Conservation (phyloP, 2,329 filamentous ascomycete genomes). For the Microdochium paspali region DNA sequence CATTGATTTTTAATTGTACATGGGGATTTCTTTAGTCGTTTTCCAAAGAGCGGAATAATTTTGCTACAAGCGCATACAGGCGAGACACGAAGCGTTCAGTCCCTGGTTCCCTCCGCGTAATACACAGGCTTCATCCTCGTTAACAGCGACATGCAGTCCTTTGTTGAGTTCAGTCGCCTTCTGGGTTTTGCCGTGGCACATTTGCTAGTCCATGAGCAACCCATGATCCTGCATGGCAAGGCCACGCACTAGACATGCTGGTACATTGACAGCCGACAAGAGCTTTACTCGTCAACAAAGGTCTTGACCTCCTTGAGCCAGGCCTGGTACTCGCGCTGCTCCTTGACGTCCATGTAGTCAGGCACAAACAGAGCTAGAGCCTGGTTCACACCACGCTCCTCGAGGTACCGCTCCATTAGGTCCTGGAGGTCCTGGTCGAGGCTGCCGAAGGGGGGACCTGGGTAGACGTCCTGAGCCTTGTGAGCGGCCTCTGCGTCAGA, state of each 20-base stretch:
- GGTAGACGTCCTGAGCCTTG: constrained; percentile 69
- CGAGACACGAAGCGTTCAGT: not conserved
- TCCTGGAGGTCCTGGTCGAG: constrained; percentile 94
- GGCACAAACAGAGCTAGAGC: constrained; percentile 83
- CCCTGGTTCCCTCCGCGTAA: not conserved
- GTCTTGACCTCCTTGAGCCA: constrained; percentile 85
- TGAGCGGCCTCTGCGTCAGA: constrained; percentile 69
- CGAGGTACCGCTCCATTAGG: constrained; percentile 84
- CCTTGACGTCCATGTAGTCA: constrained; percentile 96
- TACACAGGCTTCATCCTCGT: not conserved
- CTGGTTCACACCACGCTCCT: constrained; percentile 86
- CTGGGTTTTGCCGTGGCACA: no score
- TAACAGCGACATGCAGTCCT: no score
- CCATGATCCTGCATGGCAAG: no score
- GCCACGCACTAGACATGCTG: no score
- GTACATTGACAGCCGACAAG: no score
- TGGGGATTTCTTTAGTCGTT: not conserved
- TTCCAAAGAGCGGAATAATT: not conserved
- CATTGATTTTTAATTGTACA: not conserved
- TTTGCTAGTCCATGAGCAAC: no score
- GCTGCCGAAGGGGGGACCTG: constrained; percentile 85
- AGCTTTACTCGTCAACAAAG: constrained; percentile 67
- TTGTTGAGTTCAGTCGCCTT: not conserved
- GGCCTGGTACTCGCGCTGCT: constrained; percentile 90
- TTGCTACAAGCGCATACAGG: not conserved